Evolutionary conservation across 2,329 filamentous ascomycete genomes (phyloP).

Genomic region (Penicillium sp.): DNA sequence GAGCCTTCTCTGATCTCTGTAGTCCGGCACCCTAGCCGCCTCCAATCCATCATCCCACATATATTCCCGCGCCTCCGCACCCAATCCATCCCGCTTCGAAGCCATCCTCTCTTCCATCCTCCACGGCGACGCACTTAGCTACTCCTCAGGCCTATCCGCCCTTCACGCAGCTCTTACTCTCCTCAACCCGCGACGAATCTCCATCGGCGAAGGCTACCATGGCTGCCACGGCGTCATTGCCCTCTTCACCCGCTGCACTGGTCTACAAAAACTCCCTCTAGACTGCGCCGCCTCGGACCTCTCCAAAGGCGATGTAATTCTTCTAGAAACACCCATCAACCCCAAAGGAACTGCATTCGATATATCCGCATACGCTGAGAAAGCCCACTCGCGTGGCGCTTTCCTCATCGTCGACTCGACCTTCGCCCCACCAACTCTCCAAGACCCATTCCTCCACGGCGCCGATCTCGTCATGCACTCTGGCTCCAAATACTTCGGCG

Average conservation of each 20-base stretch:
- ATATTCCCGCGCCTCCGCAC: conserved; percentile 78
- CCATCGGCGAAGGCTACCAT: conserved; percentile 85
- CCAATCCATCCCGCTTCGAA: conserved; percentile 83
- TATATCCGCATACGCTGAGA: conserved; percentile 67
- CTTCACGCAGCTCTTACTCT: conserved; percentile 86
- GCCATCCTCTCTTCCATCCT: conserved; percentile 73
- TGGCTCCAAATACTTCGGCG: conserved; percentile 94
- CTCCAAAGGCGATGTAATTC: conserved; percentile 75
- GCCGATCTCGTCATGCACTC: conserved; percentile 88
- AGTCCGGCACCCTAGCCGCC: conserved; percentile 13
- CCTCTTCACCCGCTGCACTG: conserved; percentile 71
- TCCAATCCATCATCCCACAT: conserved; percentile 55
- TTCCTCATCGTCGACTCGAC: conserved; percentile 83
- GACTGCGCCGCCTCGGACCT: conserved; percentile 66
- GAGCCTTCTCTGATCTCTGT: neutral
- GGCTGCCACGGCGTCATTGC: conserved; percentile 84
- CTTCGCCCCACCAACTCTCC: conserved; percentile 85
- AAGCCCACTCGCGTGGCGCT: conserved; percentile 70
- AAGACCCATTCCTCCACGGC: conserved; percentile 78
- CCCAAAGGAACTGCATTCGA: conserved; percentile 79
- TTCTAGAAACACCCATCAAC: conserved; percentile 92
- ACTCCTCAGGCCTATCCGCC: conserved; percentile 79
- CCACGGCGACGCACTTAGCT: conserved; percentile 65
- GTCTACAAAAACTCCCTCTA: conserved; percentile 69
- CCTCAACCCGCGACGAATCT: conserved; percentile 77